Base-by-base conservation (phyloP, 768 basidiomycete genomes). In the Nevesoporus exiguus region DNA sequence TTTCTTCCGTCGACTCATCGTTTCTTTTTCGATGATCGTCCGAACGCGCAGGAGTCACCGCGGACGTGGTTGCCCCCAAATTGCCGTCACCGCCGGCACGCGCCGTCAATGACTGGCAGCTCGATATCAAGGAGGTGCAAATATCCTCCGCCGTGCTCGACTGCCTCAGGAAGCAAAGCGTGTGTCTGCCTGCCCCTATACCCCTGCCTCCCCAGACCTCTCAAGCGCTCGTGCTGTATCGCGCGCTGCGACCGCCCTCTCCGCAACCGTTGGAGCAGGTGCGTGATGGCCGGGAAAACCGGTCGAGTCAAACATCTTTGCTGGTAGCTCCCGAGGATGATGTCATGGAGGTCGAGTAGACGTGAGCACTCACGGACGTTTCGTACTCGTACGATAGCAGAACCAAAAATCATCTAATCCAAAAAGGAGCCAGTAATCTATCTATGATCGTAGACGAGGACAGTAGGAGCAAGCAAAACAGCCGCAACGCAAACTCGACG, bases 141-240 rank as follows among this genome's bases (percentile, higher is more conserved):
- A 75, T 85, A 49, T 77, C 82, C 4, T 56, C 75, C 29, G 72
- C 69, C 7, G 65, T 81, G 30, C 71, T 85, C 8, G 71, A 77
- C 19, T 77, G 72, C 37, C 73, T 85, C 40, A 74, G 71, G 31
- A 65, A 63, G 45, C 72, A 65, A 24, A 52, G 65, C 36, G 66
- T 66, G 22, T 43, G 43, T 34, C 61, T 56, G 15, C 51, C 54
- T 17, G 52, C 67, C 29, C 56, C 70, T 31, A 51, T 67, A 15
- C 63, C 59, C 3, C 52, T 62, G 10, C 25, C 59, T 22, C 30
- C 41, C 21, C 65, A 56, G 29, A 40, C 55, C 9, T 60, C 63
- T 27, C 78, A 77, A 56, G 84, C 84, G 5, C 75, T 86, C 21
- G 76, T 86, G 17, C 64, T 86, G 7, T 86, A 79, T 63, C 75